Evolutionary conservation across 1,284 basidiomycete genomes (phyloP), one percentile per base, ranked within the genome.

Genomic region (Volvariella surrecta): DNA sequence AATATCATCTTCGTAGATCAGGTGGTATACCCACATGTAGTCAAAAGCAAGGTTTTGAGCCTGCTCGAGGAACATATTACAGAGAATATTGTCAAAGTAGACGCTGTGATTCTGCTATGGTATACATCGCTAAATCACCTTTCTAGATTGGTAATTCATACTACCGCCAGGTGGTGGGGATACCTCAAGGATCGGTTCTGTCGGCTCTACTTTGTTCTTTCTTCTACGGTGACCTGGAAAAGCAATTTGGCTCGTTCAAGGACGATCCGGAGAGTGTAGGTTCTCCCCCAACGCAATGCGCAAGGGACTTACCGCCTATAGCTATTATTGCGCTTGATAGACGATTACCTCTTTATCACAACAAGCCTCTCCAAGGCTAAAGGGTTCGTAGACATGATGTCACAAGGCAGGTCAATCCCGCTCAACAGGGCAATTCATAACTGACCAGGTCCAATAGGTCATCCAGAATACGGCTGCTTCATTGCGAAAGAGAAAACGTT

Each of bases 101-200:
- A 62, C n/a, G 49, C 2, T 19, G 21, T 44, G 17, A 15, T 24
- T 34, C 8, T 30, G 19, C 40, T 15, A 31, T 37, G 18, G 44
- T 37, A 32, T 15, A 37, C 39, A 19, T 37, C 16, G 24, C 6
- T 11, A 11, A 28, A 6, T 28, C 24, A 15, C 37, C 34, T 24
- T 38, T 40, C n/a, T 51, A 91, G 88, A 89, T 92, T 46, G 88
- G 85, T 0, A 55, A 69, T 6, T 64, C 76, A 32, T 88, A 88
- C 57, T 94, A 86, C 57, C 78, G 86, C 2, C 96, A 99, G 61
- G 75, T 75, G 6, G 76, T 89, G 9, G 96, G 96, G 0, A 98
- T 99, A 21, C 93, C 96, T 0, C 96, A 99, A 60, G 96, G 96
- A 11, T 97, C 93, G 0, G 79, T 91, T 19, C 64, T 99, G 20